Conservation (phyloP, 805 yeast genomes). For the Brettanomyces sp. region DNA sequence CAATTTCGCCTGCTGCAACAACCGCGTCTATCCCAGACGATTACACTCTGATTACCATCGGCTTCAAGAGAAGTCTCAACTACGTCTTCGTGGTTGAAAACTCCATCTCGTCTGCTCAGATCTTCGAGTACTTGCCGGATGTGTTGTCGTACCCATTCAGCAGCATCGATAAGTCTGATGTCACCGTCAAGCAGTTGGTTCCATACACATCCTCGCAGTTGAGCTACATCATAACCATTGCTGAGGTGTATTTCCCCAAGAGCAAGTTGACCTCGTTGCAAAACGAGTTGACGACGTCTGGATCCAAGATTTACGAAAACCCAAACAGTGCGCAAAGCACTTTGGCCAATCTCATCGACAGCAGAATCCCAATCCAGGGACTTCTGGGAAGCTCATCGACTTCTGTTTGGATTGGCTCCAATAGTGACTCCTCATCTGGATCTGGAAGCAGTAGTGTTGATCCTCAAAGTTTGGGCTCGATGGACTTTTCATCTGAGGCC, state of each 20-base stretch:
- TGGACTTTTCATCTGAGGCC: slow-evolving; percentile 14
- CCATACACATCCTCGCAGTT: slow-evolving; percentile 56
- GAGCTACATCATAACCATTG: slow-evolving; percentile 75
- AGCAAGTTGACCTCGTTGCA: slow-evolving; percentile 40
- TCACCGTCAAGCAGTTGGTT: slow-evolving; percentile 58
- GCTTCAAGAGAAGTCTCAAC: slow-evolving; percentile 70
- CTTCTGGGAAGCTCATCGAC: slow-evolving; percentile 16
- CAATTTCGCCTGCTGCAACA: slow-evolving; percentile 54
- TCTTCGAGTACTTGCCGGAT: slow-evolving; percentile 74
- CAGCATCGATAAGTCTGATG: slow-evolving; percentile 21
- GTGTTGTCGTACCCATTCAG: slow-evolving; percentile 57
- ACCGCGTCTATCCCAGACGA: slow-evolving; percentile 34
- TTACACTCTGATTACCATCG: slow-evolving; percentile 56
- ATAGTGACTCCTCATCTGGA: slow-evolving; percentile 2
- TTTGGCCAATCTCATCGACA: slow-evolving; percentile 66
- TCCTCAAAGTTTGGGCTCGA: slow-evolving; percentile 17
- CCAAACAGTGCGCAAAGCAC: slow-evolving; percentile 44
- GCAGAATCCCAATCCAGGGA: slow-evolving; percentile 49
- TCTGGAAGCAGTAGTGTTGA: slow-evolving; percentile 3
- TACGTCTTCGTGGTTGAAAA: slow-evolving; percentile 74
- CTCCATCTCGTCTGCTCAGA: slow-evolving; percentile 73
- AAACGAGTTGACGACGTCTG: slow-evolving; percentile 34
- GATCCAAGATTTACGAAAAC: slow-evolving; percentile 55
- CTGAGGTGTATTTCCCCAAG: slow-evolving; percentile 74
- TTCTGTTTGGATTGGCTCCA: slow-evolving; percentile 4